Percentiles rank a stretch among this genome's conserved stretches.
phyloP scores from a whole-genome alignment of 2,329 filamentous ascomycete species.

The Alternaria sp. region DNA sequence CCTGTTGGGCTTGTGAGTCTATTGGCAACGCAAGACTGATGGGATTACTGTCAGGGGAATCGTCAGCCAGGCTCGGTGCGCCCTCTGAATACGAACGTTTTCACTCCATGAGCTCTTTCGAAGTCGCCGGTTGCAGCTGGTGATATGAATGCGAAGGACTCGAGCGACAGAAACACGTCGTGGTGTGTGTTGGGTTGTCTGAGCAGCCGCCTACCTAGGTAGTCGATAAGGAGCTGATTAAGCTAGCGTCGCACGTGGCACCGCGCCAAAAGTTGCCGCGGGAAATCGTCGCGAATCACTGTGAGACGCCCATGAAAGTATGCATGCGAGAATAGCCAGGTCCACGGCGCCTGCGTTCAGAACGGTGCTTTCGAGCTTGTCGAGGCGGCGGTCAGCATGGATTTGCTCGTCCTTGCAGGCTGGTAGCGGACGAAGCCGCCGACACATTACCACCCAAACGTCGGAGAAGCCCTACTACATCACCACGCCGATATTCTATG shows the following conservation, averaged over 20 bases:
- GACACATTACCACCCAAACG: conserved; percentile 25
- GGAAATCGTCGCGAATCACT: conserved; percentile 18
- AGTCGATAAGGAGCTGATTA: conserved; percentile 4
- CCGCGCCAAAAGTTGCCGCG: conserved; percentile 24
- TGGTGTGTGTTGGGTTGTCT: background rate
- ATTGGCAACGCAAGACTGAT: background rate
- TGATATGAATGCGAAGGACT: background rate
- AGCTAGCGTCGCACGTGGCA: conserved; percentile 16
- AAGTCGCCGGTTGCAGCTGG: background rate
- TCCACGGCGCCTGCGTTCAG: conserved; percentile 25
- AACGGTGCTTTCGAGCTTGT: conserved; percentile 18
- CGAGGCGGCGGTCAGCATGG: conserved; percentile 27
- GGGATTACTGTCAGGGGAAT: background rate
- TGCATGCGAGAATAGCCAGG: conserved; percentile 36
- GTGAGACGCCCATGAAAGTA: conserved; percentile 30
- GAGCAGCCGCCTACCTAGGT: background rate
- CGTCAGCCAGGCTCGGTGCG: background rate
- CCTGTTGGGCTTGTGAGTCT: background rate
- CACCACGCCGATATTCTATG: conserved; percentile 98
- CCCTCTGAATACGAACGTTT: background rate
- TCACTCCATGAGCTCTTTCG: background rate
- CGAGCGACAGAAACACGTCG: background rate
- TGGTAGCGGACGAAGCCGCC: conserved; percentile 22
- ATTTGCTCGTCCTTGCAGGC: conserved; percentile 30
- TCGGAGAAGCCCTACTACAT: conserved; percentile 84